Base-by-base conservation (phyloP, 306 rosid species). In the Ziziphus jujuba region DNA sequence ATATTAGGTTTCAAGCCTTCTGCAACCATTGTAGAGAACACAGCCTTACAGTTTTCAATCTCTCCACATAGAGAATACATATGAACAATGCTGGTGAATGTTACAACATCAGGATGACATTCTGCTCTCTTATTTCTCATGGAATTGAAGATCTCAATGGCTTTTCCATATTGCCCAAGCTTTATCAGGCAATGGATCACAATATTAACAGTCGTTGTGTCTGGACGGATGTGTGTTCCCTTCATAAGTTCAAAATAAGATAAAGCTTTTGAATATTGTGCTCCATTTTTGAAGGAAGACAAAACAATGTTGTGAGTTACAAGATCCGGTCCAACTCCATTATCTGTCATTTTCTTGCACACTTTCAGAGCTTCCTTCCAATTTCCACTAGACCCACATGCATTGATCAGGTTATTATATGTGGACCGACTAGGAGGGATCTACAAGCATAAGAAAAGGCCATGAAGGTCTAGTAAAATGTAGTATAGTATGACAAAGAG, bases 251-350 rank as follows among this genome's bases (percentile, higher is more conserved):
- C 97, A 80, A 87, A 92, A 80, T 92, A 92, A 43, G 98, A 92
- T 73, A 90, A 61, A 57, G 87, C 98, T 80, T 87, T 92, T n/a
- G 86, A 82, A 84, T 86, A 92, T 65, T 92, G 93, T 81, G 80
- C 80, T 71, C 98, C 98, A 61, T 76, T 81, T 83, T 92, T 92
- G 76, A 82, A 90, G 57, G 97, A 92, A 60, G 98, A 87, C 40
- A 92, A 81, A 62, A 92, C 77, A 72, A 87, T 92, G 71, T 92
- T 90, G 84, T 92, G 98, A 68, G 98, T 92, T 70, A 92, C 93
- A 71, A 92, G 96, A 87, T 92, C 98, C 59, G 98, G 98, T 49
- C 98, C 98, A 72, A 92, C 85, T 75, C 98, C 98, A 70, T 90
- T 90, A 72, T 90, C 97, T 17, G 97, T 85, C 98, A 92, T 92